Conservation (phyloP, 2,329 filamentous ascomycete species). For the Chrysoporthe austroafricana region DNA sequence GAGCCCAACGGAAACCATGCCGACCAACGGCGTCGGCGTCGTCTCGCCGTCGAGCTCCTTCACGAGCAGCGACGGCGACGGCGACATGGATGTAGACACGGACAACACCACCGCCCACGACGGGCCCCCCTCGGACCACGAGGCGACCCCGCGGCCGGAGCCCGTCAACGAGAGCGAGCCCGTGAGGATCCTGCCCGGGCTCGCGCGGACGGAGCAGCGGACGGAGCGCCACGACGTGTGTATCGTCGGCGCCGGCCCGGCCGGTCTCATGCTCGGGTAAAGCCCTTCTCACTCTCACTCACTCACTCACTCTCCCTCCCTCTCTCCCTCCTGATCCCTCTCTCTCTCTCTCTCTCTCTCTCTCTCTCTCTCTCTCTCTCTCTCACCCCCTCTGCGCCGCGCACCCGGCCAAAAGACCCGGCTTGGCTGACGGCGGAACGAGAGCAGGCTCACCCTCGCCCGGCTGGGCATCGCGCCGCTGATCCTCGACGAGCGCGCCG, state of each 20-base stretch:
- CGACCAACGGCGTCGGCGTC: not conserved
- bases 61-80: slow-evolving; percentile 25
- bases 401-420: no score
- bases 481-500: slow-evolving; percentile 69
- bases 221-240: slow-evolving; percentile 45
- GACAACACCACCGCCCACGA: slow-evolving; percentile 20
- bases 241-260: slow-evolving; percentile 59
- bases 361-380: no score
- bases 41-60: slow-evolving; percentile 19
- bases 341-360: no score
- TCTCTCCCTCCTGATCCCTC: no score
- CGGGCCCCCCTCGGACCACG: slow-evolving; percentile 13
- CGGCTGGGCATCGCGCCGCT: slow-evolving; percentile 65
- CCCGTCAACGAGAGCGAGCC: slow-evolving; percentile 26
- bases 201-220: slow-evolving; percentile 51
- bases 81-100: slow-evolving; percentile 27
- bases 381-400: no score
- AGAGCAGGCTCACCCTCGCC: slow-evolving; percentile 25
- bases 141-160: slow-evolving; percentile 22
- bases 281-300: not conserved
- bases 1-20: not conserved
- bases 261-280: slow-evolving; percentile 59
- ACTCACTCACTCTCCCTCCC: not conserved
- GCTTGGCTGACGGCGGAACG: no score
- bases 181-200: slow-evolving; percentile 33